phyloP scores from a whole-genome alignment of 2,329 filamentous ascomycete genomes.

The Hypoxylon sp. region DNA sequence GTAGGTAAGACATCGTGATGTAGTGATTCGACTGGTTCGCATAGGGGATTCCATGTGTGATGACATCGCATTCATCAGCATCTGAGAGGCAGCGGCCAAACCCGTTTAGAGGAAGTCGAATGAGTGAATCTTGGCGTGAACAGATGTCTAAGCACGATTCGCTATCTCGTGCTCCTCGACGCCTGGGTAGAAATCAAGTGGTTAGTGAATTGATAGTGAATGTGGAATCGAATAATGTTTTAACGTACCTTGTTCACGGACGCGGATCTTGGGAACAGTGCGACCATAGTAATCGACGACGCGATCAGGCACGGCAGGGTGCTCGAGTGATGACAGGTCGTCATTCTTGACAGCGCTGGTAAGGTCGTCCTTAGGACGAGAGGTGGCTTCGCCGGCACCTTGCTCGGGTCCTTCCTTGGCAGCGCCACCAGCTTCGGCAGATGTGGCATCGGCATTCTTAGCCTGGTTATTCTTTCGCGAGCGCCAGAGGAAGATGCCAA shows the following conservation, averaged over 20 bases:
- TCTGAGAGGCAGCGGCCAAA: not conserved
- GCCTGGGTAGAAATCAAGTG: conserved; percentile 5
- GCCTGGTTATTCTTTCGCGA: conserved; percentile 44
- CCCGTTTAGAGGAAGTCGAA: not conserved
- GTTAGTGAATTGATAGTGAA: conserved; percentile 3
- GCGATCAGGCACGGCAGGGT: conserved; percentile 20
- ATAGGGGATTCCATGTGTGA: not conserved
- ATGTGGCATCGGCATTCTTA: conserved; percentile 27
- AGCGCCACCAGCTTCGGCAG: conserved; percentile 2
- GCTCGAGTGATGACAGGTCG: conserved; percentile 40
- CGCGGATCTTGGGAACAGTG: conserved; percentile 10
- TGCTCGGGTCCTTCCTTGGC: conserved; percentile 4
- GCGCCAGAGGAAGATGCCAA: conserved; percentile 50
- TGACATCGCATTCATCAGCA: not conserved
- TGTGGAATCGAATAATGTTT: not conserved
- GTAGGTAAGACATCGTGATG: not conserved
- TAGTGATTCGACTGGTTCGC: not conserved
- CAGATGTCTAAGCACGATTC: conserved; percentile 39
- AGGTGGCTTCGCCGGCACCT: conserved; percentile 21
- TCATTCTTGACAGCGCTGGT: conserved; percentile 41
- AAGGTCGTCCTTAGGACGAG: conserved; percentile 43
- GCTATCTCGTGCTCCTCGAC: conserved; percentile 48
- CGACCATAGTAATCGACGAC: conserved; percentile 29
- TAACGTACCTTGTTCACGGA: conserved; percentile 37
- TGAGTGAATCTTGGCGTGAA: conserved; percentile 1